Evolutionary conservation across 1,284 basidiomycete species (phyloP).

Genomic region (Rhodotorula sp.): DNA sequence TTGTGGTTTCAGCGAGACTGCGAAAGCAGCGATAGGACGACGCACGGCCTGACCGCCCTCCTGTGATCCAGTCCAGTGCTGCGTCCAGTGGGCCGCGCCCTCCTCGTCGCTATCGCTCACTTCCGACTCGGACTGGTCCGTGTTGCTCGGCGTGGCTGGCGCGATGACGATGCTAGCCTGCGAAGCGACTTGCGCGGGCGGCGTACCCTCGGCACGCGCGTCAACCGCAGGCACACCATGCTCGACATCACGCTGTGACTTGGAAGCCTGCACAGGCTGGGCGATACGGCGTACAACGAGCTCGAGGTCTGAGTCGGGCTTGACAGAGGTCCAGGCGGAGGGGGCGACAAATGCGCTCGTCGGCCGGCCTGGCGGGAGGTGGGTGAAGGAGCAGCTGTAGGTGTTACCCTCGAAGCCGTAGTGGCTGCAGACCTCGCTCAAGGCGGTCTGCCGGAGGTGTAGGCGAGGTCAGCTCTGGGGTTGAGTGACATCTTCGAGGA

Average conservation of each 20-base stretch:
- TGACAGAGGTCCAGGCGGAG: constrained; percentile 1
- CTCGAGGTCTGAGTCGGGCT: not conserved
- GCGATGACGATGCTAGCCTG: not conserved
- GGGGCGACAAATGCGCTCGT: not conserved
- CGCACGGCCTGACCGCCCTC: not conserved
- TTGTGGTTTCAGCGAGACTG: too few species aligned
- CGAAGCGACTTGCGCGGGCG: not conserved
- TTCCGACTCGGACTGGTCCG: constrained; percentile 7
- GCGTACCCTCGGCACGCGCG: not conserved
- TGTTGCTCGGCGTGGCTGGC: constrained; percentile 15
- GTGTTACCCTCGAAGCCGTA: not conserved
- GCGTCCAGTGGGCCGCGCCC: not conserved
- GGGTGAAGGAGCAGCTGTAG: constrained; percentile 1
- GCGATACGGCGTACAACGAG: not conserved
- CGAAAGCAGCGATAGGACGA: too few species aligned
- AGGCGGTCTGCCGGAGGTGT: not conserved
- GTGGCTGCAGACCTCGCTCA: not conserved
- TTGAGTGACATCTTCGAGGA: not conserved
- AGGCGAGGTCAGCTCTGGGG: not conserved
- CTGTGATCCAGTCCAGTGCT: not conserved
- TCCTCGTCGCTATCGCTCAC: constrained; percentile 4
- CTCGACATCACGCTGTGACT: not conserved
- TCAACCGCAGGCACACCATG: too few species aligned
- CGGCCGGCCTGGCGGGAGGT: not conserved
- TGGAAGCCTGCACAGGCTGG: not conserved